Evolutionary conservation across 1,284 basidiomycete genomes (phyloP), one percentile per base, ranked within the genome.

Genomic region (Neotropicomus parvogracilis): DNA sequence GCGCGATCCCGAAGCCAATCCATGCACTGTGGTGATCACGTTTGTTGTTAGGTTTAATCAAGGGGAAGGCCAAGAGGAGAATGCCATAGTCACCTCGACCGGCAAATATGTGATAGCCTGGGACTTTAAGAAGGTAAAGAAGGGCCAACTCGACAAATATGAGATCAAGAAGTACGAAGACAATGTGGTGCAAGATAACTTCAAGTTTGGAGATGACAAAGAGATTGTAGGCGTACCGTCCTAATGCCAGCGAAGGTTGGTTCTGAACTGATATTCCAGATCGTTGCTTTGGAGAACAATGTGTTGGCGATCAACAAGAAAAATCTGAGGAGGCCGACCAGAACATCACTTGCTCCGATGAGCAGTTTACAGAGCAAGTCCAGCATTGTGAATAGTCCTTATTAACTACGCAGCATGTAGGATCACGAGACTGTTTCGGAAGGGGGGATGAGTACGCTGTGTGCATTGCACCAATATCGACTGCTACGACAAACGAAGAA

Each of bases 91-190:
- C 46, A 99, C 97, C 0, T 93, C 92, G 9, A 95, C 90, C 0
- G 97, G 95, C n/a, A 84, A 88, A 58, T 99, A 87, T 63, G 89
- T 99, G 54, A 80, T 97, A 58, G 92, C 88, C 6, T 95, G 92
- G 95, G 94, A 98, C 78, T 95, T 99, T 68, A 81, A 79, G 39
- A 91, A 94, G 59, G 90, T 98, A 59, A 97, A 95, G 79, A 86
- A 88, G 68, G 95, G 95, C 47, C 80, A 83, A 44, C 75, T 88
- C 36, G 90, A 95, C 68, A 88, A 88, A 65, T 98, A 98, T 64
- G 91, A 95, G 62, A 95, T 98, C 74, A 95, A 95, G 79, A 88
- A 89, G 72, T 95, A 97, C 64, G 90, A 95, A 60, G 94, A 97
- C 58, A 78, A 81, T 42, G 94, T 99, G 52, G 93, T 99, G 0